Evolutionary conservation across 352 stramenopile genomes (phyloP).

Genomic region (Phytopythium boreale): DNA sequence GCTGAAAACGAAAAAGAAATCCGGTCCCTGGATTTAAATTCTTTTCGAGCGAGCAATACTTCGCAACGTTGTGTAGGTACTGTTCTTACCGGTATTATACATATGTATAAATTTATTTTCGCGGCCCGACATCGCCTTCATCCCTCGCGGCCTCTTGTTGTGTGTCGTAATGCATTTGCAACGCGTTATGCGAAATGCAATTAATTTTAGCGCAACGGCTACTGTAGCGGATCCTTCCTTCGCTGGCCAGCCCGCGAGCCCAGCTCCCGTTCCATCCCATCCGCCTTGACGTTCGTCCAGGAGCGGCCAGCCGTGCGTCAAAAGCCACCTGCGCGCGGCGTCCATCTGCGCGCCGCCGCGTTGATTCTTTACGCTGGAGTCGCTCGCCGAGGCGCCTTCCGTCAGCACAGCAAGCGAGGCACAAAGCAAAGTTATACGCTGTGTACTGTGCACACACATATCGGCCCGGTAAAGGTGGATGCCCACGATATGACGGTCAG

Average conservation of each 20-base stretch:
- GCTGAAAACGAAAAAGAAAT: background rate
- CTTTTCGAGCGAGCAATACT: background rate
- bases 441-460: too few species aligned
- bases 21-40: background rate
- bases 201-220: background rate
- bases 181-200: too few species aligned
- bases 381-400: background rate
- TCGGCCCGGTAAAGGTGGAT: background rate
- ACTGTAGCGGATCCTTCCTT: too few species aligned
- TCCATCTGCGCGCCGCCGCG: background rate
- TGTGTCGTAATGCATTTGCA: too few species aligned
- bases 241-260: too few species aligned
- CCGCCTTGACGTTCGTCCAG: background rate
- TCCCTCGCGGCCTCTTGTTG: too few species aligned
- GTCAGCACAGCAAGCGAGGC: background rate
- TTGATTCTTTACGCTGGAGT: conserved; percentile 3
- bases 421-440: too few species aligned
- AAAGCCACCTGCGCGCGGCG: background rate
- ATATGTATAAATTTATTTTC: too few species aligned
- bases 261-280: background rate
- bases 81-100: too few species aligned
- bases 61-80: background rate
- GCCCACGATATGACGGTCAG: background rate
- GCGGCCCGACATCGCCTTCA: background rate
- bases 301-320: background rate